Conservation (phyloP, 108 stramenopile species). For the Bacterosira constricta region DNA sequence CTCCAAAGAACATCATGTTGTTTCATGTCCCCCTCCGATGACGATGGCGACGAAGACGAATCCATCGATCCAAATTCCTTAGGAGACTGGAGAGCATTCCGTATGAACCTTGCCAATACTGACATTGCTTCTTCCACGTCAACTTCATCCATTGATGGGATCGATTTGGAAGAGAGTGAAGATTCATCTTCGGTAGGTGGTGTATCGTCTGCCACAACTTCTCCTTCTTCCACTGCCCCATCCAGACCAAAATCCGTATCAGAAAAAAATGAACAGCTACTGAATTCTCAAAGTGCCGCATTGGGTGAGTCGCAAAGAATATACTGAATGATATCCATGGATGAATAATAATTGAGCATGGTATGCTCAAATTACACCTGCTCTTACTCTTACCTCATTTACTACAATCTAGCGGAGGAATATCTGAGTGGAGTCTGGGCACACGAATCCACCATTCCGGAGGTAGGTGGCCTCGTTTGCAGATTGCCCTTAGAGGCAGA, state of each 20-base stretch:
- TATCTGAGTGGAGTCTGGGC: constrained; percentile 75
- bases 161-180: constrained; percentile 3
- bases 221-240: background rate
- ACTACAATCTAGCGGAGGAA: too few relatives aligned
- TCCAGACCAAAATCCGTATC: constrained; percentile 50
- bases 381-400: too few relatives aligned
- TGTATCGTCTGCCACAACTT: background rate
- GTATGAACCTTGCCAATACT: constrained; percentile 39
- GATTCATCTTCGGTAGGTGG: background rate
- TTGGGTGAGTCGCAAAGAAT: too few relatives aligned
- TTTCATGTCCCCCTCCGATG: background rate
- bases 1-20: background rate
- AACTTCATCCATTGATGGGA: constrained; percentile 22
- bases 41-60: constrained; percentile 16
- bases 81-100: constrained; percentile 24
- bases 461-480: constrained; percentile 79
- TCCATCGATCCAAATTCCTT: constrained; percentile 4
- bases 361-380: too few relatives aligned
- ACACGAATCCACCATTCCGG: constrained; percentile 68
- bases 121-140: background rate
- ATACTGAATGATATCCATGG: too few relatives aligned
- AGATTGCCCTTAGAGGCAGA: constrained; percentile 85
- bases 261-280: constrained; percentile 62
- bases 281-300: constrained; percentile 56
- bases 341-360: too few relatives aligned